phyloP scores from a whole-genome alignment of 257 asterid genomes.

The Capsicum baccatum region DNA sequence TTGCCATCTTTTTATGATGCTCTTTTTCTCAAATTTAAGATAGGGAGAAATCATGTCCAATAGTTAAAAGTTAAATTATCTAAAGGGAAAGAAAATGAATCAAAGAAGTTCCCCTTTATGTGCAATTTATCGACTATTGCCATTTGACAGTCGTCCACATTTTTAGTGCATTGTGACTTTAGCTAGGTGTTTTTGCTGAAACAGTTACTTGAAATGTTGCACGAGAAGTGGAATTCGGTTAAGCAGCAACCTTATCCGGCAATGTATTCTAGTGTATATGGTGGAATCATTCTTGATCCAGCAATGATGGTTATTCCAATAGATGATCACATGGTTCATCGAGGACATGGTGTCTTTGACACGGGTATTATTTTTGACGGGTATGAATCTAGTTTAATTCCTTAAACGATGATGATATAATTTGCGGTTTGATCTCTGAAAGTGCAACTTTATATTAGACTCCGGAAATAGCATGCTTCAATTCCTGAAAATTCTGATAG shows the following conservation, averaged over 20 bases:
- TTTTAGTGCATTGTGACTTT: not conserved
- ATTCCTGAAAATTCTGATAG: not conserved
- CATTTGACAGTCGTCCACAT: not conserved
- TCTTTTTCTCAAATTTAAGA: not conserved
- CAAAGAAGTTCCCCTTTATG: not conserved
- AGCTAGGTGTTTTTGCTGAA: not conserved
- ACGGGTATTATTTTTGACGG: conserved; percentile 72
- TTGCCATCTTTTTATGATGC: not conserved
- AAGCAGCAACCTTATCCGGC: conserved; percentile 80
- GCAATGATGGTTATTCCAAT: conserved; percentile 89
- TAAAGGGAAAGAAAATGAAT: not conserved
- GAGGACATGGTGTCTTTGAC: conserved; percentile 97
- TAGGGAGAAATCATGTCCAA: not conserved
- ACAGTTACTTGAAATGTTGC: conserved; percentile 74
- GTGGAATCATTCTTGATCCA: conserved; percentile 87
- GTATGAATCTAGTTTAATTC: conserved; percentile 41
- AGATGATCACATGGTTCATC: conserved; percentile 96
- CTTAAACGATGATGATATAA: not conserved
- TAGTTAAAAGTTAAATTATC: not conserved
- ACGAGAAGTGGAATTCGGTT: conserved; percentile 65
- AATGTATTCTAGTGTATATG: conserved; percentile 83
- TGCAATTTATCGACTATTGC: not conserved
- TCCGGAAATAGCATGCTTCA: not conserved
- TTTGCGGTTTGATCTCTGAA: not conserved
- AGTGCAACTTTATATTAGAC: not conserved